Base-by-base conservation (phyloP, 129 eudicot species). In the Flaveria robusta region DNA sequence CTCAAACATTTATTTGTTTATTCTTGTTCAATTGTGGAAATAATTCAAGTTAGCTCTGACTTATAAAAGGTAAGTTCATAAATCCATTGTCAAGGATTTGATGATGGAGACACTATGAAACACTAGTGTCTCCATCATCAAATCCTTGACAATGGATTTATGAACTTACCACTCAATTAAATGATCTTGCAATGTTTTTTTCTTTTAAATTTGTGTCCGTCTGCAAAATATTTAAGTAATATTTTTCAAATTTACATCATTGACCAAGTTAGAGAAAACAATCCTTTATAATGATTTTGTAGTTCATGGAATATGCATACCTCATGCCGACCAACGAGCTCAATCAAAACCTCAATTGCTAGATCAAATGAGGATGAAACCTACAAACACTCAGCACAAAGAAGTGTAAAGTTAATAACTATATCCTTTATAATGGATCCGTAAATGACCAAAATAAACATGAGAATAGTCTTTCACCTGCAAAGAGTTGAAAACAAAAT, bases 311-410 rank as follows among this genome's bases (percentile, higher is more conserved):
- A 81, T 66, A 56, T 16, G 51, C 81, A 70, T 93, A 93, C 98
- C 98, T 90, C 95, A 68, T 90, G 91, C 42, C 87, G 96, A 76
- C 88, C 84, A 77, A 90, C 90, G 20, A 93, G 95, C 82, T 93
- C 98, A 49, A 93, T 77, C 62, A 93, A 91, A 83, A 93, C 96
- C 83, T 93, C 98, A 83, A 88, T 66, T 23, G 98, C 96, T 77
- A 90, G 74, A 74, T 93, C 96, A 84, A 93, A 88, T 75, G 92
- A 85, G 67, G 90, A 90, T 59, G 80, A 75, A 80, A 88, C 89
- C 98, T 93, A 81, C 70, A 77, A 68, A 66, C 14, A 71, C 85
- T 79, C 66, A 31, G 19, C 10, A 12, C n/a, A 75, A 69, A 67
- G n/a, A 82, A 15, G 49, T 77, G 74, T 24, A 50, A 54, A 72